Evolutionary conservation across 441 rosid genomes (phyloP), one percentile per base, ranked within the genome.

Genomic region (Gossypium trilobum): DNA sequence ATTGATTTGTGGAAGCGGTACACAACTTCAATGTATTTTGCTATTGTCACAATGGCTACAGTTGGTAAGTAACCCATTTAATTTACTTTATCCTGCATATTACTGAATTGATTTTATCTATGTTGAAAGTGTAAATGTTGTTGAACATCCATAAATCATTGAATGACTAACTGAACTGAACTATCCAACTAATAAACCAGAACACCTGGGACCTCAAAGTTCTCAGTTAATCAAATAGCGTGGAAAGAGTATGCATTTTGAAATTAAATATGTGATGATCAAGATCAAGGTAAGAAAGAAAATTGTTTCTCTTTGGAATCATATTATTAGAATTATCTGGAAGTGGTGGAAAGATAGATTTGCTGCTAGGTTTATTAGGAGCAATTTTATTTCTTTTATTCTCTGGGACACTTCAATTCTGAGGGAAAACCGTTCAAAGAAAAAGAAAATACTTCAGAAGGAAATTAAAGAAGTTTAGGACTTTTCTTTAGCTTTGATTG

Each of bases 21-120:
- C 75, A 82, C 77, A 25, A 92, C 97, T 17, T 89, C 99, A 54
- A 68, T 95, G 46, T 95, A 95, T 81, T 95, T 95, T 75, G 97
- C 99, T 78, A 77, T 95, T 76, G 86, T 95, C 72, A 95, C 99
- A 52, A 92, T 95, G 99, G 93, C 95, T 51, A 91, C 99, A 52
- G 93, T 95, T 58, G 99, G 99, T 95, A 86, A 84, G 88, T 72
- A 52, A 27, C 73, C 20, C 66, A 2, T 77, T 55, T 73, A 6
- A 52, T 60, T 70, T 23, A 11, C 59, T 61, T 20, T 13, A 5
- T 68, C 58, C 69, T 65, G 0, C 33, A 17, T 23, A 67, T 48
- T 63, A n/a, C 27, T 0, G 33, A 16, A 25, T 22, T 60, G 36
- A 31, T 1, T 42, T 57, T 11, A 55, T 73, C 46, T 14, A 31